Conservation (phyloP, 176 grass and related monocot genomes). For the Tuctoria greenei region DNA sequence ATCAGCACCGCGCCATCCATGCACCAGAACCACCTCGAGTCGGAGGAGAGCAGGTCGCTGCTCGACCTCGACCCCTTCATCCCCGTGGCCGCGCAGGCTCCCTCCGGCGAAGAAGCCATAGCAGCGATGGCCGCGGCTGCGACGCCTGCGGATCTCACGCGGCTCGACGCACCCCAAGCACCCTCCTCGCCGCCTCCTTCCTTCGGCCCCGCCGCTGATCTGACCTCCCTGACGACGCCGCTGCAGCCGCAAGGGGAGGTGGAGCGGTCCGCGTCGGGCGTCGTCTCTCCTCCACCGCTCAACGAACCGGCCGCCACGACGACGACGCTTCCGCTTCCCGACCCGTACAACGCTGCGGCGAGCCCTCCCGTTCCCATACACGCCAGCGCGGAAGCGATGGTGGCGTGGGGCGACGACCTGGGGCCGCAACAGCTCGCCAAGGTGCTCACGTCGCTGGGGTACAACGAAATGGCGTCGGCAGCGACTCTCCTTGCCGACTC, state of each 20-base stretch:
- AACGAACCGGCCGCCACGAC: not conserved
- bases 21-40: conserved; percentile 28
- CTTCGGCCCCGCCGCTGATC: not conserved
- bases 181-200: conserved; percentile 12
- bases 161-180: conserved; percentile 3
- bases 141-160: not conserved
- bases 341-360: not conserved
- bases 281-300: not conserved
- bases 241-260: not conserved
- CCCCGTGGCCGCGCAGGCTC: not conserved
- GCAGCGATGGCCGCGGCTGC: not conserved
- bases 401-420: conserved; percentile 1
- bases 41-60: not conserved
- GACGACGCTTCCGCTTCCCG: conserved; percentile 4
- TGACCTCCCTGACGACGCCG: not conserved
- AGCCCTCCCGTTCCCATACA: not conserved
- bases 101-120: not conserved
- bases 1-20: conserved; percentile 31
- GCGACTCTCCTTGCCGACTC: conserved; percentile 40
- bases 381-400: not conserved
- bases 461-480: conserved; percentile 61
- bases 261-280: not conserved
- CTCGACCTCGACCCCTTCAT: not conserved
- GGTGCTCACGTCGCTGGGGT: conserved; percentile 61
- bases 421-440: conserved; percentile 37